A percentile compares a stretch with the other conserved stretches of the same genome.
phyloP scores from a whole-genome alignment of 1,139 yeast genomes.

The Candida labiduridarum region DNA sequence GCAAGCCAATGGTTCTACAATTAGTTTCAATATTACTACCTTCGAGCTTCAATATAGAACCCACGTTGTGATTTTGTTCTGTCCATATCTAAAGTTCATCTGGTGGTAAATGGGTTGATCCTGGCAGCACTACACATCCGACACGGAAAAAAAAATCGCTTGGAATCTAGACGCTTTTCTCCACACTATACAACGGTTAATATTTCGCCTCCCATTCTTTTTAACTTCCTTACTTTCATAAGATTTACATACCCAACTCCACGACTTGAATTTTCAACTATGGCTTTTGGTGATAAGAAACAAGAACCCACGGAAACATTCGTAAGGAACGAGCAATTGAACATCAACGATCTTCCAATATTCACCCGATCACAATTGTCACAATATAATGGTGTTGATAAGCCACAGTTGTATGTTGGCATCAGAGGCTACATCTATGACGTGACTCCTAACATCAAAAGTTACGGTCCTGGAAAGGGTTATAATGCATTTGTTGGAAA shows the following conservation, averaged over 20 bases:
- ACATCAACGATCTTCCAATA: conserved; percentile 31
- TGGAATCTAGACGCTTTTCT: neutral
- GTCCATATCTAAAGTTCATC: too few relatives aligned
- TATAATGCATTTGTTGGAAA: conserved; percentile 75
- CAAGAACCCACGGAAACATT: conserved; percentile 23
- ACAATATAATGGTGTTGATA: conserved; percentile 34
- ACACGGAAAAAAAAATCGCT: neutral
- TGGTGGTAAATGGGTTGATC: too few relatives aligned
- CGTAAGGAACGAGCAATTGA: conserved; percentile 23
- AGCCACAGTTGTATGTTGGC: conserved; percentile 60
- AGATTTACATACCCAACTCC: neutral
- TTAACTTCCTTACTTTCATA: too few relatives aligned
- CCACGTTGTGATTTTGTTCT: too few relatives aligned
- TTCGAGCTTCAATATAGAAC: too few relatives aligned
- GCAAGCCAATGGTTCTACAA: too few relatives aligned
- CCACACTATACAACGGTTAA: neutral
- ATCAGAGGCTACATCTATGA: conserved; percentile 79
- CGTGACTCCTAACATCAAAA: conserved; percentile 63
- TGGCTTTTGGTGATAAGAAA: conserved; percentile 12
- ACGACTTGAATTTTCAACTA: neutral
- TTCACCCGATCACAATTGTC: conserved; percentile 39
- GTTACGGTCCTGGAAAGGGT: conserved; percentile 76
- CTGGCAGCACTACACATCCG: neutral
- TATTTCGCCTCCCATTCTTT: neutral
- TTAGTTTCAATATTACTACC: too few relatives aligned